Conservation (phyloP, 2,329 filamentous ascomycete species). For the Epichloe sp. region DNA sequence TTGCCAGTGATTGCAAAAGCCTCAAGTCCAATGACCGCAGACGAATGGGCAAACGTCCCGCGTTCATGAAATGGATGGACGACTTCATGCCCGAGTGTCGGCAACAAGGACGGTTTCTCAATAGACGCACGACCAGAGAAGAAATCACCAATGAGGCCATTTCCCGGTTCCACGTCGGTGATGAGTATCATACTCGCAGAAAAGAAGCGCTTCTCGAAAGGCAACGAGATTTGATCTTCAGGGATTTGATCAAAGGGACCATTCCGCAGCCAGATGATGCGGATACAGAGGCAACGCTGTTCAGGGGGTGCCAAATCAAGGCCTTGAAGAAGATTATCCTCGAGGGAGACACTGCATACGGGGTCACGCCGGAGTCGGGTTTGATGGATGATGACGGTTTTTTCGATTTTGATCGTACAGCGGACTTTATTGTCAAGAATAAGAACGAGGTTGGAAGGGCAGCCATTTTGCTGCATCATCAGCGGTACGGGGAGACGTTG, state of each 20-base stretch:
- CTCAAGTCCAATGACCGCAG: conserved; percentile 43
- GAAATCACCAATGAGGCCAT: conserved; percentile 41
- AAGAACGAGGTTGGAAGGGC: conserved; percentile 24
- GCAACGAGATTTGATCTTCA: conserved; percentile 30
- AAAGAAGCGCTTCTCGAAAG: conserved; percentile 27
- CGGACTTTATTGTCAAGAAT: conserved; percentile 26
- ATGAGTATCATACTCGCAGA: conserved; percentile 31
- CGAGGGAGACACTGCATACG: conserved; percentile 27
- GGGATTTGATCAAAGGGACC: conserved; percentile 27
- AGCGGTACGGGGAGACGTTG: conserved; percentile 2
- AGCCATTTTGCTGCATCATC: conserved; percentile 17
- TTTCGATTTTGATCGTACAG: conserved; percentile 29
- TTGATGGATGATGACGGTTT: conserved; percentile 26
- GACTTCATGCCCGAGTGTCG: conserved; percentile 46
- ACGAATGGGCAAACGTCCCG: conserved; percentile 38
- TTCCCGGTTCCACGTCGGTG: conserved; percentile 30
- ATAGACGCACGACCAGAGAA: conserved; percentile 22
- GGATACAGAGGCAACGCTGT: not conserved
- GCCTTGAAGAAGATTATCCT: conserved; percentile 39
- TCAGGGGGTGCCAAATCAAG: conserved; percentile 13
- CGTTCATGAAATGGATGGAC: conserved; percentile 48
- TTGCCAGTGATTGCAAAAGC: conserved; percentile 17
- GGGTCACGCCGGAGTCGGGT: conserved; percentile 13
- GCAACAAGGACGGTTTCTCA: conserved; percentile 22
- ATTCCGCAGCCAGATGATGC: conserved; percentile 13